These are phyloP conservation scores for Prunus armeniaca DNA, from an alignment of 306 rosid species.

Conservation along the genomic window DNA sequence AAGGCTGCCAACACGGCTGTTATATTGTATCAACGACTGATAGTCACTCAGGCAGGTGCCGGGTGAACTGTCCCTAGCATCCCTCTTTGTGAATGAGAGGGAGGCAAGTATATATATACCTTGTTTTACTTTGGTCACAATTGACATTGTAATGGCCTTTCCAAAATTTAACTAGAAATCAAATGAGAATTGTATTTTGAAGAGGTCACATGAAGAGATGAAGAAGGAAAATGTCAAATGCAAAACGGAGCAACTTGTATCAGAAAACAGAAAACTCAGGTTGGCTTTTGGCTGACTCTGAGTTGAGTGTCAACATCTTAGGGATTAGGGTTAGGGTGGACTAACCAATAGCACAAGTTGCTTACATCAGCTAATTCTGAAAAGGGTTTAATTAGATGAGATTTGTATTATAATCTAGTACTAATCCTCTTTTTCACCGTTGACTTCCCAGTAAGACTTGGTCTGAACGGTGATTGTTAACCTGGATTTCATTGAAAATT, in stretches of 20 bases:
- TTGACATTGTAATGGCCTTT: neutral
- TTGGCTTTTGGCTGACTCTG: neutral
- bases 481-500: neutral
- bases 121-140: no score
- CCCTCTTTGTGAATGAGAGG: no score
- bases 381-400: neutral
- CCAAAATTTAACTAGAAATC: neutral
- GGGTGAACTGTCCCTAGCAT: no score
- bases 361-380: neutral
- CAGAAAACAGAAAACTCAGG: neutral
- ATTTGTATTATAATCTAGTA: neutral
- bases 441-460: neutral
- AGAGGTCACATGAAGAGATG: neutral
- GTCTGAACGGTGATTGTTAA: neutral
- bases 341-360: neutral
- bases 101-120: no score
- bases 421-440: neutral
- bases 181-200: neutral
- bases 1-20: no score
- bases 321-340: neutral
- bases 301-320: neutral
- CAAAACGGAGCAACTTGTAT: neutral
- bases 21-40: no score
- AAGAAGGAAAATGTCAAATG: neutral
- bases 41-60: no score